Evolutionary conservation across 2,329 filamentous ascomycete genomes (phyloP).

Genomic region (Bipolaris sorokiniana): DNA sequence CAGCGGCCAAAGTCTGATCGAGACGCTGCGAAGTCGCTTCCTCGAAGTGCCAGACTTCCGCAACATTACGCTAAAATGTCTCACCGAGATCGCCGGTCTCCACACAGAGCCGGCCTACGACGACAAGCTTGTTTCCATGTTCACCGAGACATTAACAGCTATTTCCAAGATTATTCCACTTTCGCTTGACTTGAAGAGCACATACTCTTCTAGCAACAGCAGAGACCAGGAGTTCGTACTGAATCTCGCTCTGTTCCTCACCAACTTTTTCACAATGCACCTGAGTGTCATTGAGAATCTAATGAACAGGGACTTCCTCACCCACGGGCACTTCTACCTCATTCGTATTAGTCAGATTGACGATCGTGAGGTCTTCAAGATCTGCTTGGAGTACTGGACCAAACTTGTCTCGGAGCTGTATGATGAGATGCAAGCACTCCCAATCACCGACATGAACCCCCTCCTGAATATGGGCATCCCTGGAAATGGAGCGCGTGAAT

Average conservation of each 20-base stretch:
- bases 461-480: slow-evolving; percentile 79
- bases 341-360: slow-evolving; percentile 99
- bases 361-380: slow-evolving; percentile 99
- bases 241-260: slow-evolving; percentile 93
- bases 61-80: slow-evolving; percentile 93
- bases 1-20: slow-evolving; percentile 71
- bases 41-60: slow-evolving; percentile 93
- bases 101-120: slow-evolving; percentile 88
- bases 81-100: slow-evolving; percentile 95
- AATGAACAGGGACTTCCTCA: slow-evolving; percentile 91
- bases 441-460: slow-evolving; percentile 90
- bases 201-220: slow-evolving; percentile 89
- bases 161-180: slow-evolving; percentile 94
- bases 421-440: slow-evolving; percentile 97
- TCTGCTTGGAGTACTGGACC: slow-evolving; percentile 98
- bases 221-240: slow-evolving; percentile 97
- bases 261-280: slow-evolving; percentile 96
- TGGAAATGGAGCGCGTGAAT: slow-evolving; percentile 84
- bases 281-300: slow-evolving; percentile 93
- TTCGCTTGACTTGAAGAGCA: slow-evolving; percentile 85
- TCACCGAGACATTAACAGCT: slow-evolving; percentile 91
- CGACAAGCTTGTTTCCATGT: slow-evolving; percentile 97
- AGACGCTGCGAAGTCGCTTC: slow-evolving; percentile 90
- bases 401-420: slow-evolving; percentile 98
- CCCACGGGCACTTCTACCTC: slow-evolving; percentile 96